Conservation (phyloP, 257 asterid species). For the Petunia secreta region DNA sequence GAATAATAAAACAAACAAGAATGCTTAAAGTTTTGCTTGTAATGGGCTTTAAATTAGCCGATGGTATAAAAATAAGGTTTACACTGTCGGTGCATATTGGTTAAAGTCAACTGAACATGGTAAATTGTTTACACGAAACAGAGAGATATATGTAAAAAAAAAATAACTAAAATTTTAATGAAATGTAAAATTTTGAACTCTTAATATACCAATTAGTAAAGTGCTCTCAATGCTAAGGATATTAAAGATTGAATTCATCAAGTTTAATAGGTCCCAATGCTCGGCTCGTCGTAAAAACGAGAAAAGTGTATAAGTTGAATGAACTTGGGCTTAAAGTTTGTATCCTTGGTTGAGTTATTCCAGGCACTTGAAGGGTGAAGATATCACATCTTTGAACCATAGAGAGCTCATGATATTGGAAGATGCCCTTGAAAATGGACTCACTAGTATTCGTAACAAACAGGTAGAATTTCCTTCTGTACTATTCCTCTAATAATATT, state of each 20-base stretch:
- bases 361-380: conserved; percentile 93
- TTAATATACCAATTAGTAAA: neutral
- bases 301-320: neutral
- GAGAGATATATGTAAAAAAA: too few relatives aligned
- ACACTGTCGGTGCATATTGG: neutral
- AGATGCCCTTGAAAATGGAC: conserved; percentile 80
- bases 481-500: neutral
- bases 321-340: neutral
- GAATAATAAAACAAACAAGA: too few relatives aligned
- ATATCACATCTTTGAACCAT: conserved; percentile 69
- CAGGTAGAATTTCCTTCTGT: conserved; percentile 31
- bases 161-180: neutral
- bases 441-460: conserved; percentile 58
- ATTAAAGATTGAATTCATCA: too few relatives aligned
- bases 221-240: too few relatives aligned
- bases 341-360: neutral
- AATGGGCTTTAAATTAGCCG: too few relatives aligned
- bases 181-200: neutral
- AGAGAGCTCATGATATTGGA: conserved; percentile 86
- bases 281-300: too few relatives aligned
- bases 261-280: too few relatives aligned
- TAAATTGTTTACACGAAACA: too few relatives aligned
- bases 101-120: neutral
- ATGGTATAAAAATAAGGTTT: too few relatives aligned
- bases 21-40: too few relatives aligned